A percentile compares a stretch with the other conserved stretches of the same genome.
Evolutionary conservation across 305 asterid species (phyloP).

Genomic region (Striga hermonthica): DNA sequence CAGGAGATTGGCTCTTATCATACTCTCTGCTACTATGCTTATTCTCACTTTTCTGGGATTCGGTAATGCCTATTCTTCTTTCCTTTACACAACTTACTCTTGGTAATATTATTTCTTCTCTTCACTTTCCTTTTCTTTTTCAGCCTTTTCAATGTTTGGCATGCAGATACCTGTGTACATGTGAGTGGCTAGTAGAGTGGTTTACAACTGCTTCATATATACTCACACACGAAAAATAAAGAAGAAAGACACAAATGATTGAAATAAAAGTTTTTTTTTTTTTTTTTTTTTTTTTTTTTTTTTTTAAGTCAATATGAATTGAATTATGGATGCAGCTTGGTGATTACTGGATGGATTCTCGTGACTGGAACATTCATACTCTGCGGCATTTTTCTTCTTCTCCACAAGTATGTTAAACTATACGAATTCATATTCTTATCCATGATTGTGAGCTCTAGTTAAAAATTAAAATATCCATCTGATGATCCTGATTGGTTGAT

Average conservation of each 20-base stretch:
- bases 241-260: too few species aligned
- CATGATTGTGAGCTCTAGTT: neutral
- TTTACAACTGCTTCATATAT: neutral
- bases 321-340: constrained; percentile 55
- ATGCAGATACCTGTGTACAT: constrained; percentile 67
- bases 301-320: neutral
- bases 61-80: constrained; percentile 42
- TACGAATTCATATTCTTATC: neutral
- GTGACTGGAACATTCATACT: constrained; percentile 76
- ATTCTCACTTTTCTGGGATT: constrained; percentile 66
- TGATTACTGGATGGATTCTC: constrained; percentile 77
- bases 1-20: constrained; percentile 78
- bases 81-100: neutral
- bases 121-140: constrained; percentile 29
- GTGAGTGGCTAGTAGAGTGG: constrained; percentile 45
- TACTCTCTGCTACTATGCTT: constrained; percentile 72
- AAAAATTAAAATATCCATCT: neutral
- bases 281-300: too few species aligned
- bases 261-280: too few species aligned
- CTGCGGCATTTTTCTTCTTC: constrained; percentile 74
- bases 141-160: constrained; percentile 75
- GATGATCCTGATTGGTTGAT: neutral
- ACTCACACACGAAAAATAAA: neutral
- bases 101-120: neutral
- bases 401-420: constrained; percentile 68